These are phyloP conservation scores for Claviceps africana DNA, from an alignment of 2,329 filamentous ascomycete genomes.

Conservation along the genomic window DNA sequence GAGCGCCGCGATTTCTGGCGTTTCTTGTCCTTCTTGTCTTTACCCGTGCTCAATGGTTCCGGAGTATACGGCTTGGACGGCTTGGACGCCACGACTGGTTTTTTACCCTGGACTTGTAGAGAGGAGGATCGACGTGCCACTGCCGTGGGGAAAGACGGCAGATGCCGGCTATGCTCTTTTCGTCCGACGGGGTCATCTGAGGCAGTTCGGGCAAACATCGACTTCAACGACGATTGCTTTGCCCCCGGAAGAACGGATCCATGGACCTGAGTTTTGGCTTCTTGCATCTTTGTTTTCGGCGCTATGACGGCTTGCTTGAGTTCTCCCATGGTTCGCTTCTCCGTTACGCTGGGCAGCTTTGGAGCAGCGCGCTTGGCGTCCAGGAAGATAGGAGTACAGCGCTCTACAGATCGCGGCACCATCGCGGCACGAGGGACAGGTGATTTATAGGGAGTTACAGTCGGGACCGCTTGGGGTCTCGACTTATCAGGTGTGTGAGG, in stretches of 20 bases:
- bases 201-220: background rate
- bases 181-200: background rate
- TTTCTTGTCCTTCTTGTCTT: conserved; percentile 2
- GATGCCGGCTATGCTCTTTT: background rate
- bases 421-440: background rate
- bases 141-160: background rate
- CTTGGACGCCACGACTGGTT: background rate
- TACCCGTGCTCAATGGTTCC: background rate
- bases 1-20: conserved; percentile 2
- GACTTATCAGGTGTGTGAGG: conserved; percentile 3
- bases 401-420: conserved; percentile 4
- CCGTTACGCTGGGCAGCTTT: background rate
- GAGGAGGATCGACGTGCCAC: background rate
- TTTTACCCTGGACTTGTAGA: background rate
- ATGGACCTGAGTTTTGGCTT: background rate
- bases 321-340: conserved; percentile 6
- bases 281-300: background rate
- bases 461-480: background rate
- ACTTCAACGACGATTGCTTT: background rate
- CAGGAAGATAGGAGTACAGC: conserved; percentile 5
- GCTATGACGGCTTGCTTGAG: conserved; percentile 5
- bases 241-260: background rate
- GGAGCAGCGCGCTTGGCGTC: background rate
- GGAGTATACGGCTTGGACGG: background rate
- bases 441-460: background rate